Percentiles rank a stretch among this genome's conserved stretches.
These are phyloP conservation scores for Cantharellus cinnabarinus DNA, from an alignment of 768 basidiomycete species.

Conservation along the genomic window DNA sequence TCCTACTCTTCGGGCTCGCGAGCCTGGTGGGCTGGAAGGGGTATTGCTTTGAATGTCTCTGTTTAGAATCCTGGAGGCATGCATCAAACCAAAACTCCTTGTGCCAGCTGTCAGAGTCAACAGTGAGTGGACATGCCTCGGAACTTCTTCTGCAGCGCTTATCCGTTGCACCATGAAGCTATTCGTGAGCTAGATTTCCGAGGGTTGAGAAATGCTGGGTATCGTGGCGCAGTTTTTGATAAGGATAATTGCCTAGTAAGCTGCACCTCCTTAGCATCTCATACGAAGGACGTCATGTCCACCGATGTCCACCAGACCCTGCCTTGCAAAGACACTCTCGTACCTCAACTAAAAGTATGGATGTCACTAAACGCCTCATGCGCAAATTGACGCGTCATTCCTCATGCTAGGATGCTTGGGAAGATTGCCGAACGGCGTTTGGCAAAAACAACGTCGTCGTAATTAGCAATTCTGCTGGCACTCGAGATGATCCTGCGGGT, in stretches of 20 bases:
- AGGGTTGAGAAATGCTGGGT: slow-evolving; percentile 52
- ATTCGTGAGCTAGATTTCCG: slow-evolving; percentile 69
- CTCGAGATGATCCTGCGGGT: slow-evolving; percentile 41
- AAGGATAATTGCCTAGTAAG: slow-evolving; percentile 92
- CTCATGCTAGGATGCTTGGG: slow-evolving; percentile 46
- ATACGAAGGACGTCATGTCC: slow-evolving; percentile 1
- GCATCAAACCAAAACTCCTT: background rate
- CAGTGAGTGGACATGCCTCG: background rate
- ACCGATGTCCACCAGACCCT: slow-evolving; percentile 34
- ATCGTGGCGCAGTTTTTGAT: slow-evolving; percentile 83
- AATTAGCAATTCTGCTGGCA: slow-evolving; percentile 89
- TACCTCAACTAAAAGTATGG: slow-evolving; percentile 53
- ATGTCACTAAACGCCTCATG: background rate
- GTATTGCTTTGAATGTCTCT: no score
- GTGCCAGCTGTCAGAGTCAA: background rate
- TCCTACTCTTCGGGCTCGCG: no score
- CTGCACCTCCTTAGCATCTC: background rate
- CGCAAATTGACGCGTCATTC: background rate
- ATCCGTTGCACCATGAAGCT: slow-evolving; percentile 18
- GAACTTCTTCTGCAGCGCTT: background rate
- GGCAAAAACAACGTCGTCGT: slow-evolving; percentile 64
- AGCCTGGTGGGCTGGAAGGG: no score
- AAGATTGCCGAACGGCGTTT: slow-evolving; percentile 47
- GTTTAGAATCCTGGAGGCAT: no score
- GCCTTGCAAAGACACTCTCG: slow-evolving; percentile 54